Percentiles rank a stretch among this genome's conserved stretches.
These are phyloP conservation scores for Penicillium salamii DNA, from an alignment of 495 filamentous ascomycete genomes.

Conservation along the genomic window DNA sequence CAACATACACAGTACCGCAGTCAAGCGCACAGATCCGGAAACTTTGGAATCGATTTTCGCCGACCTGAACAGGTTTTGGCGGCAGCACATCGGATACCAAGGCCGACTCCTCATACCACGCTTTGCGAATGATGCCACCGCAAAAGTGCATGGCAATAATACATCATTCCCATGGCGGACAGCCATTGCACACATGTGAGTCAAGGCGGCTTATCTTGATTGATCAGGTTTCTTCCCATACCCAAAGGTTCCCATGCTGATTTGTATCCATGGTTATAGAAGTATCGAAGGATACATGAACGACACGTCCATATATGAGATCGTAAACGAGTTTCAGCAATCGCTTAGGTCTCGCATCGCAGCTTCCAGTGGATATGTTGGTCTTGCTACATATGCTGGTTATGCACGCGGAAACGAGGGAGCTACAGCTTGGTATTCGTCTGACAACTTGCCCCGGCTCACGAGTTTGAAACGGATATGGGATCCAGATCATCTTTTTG, in stretches of 20 bases:
- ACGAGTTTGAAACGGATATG: background rate
- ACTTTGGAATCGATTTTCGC: too few relatives aligned
- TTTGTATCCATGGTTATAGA: background rate
- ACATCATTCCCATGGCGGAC: too few relatives aligned
- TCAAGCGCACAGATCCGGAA: too few relatives aligned
- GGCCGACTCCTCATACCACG: too few relatives aligned
- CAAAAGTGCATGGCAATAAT: too few relatives aligned
- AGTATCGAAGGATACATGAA: background rate
- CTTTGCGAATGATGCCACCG: too few relatives aligned
- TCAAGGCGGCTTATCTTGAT: background rate
- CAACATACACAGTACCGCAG: background rate
- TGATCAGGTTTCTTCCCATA: too few relatives aligned
- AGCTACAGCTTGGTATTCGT: background rate
- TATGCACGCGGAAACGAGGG: background rate
- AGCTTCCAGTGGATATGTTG: background rate
- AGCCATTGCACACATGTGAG: too few relatives aligned
- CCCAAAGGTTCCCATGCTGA: too few relatives aligned
- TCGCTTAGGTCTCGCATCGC: background rate
- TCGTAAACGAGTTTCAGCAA: background rate
- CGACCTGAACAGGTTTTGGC: too few relatives aligned
- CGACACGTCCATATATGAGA: background rate
- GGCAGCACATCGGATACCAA: too few relatives aligned
- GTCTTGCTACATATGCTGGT: background rate
- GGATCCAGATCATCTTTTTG: background rate
- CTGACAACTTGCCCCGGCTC: background rate